phyloP scores from a whole-genome alignment of 345 rosid genomes.

The Clausena lansium region DNA sequence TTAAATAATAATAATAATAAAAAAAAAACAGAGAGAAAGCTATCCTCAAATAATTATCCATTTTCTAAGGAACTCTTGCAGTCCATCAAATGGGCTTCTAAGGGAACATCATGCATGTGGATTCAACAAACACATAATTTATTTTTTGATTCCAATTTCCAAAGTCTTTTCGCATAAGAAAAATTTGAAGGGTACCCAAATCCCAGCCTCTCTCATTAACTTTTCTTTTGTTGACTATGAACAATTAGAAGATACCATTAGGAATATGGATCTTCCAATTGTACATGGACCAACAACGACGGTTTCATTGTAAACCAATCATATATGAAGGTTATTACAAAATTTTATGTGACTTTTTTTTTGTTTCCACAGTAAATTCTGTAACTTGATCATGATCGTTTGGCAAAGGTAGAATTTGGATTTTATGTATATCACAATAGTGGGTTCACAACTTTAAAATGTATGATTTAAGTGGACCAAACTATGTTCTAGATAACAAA shows the following conservation, averaged over 20 bases:
- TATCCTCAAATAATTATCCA: not conserved
- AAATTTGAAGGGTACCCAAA: not conserved
- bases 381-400: not conserved
- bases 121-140: constrained; percentile 22
- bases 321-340: not conserved
- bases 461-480: not conserved
- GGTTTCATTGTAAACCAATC: constrained; percentile 3
- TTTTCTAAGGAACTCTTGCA: constrained; percentile 6
- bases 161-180: not conserved
- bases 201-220: not conserved
- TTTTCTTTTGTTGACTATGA: constrained; percentile 1
- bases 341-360: not conserved
- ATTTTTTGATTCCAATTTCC: not conserved
- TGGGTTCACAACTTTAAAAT: not conserved
- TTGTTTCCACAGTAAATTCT: too few species aligned
- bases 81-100: constrained; percentile 1
- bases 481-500: not conserved
- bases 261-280: not conserved
- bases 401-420: constrained; percentile 1
- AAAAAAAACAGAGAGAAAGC: not conserved
- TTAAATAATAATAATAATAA: too few species aligned
- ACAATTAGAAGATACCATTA: not conserved
- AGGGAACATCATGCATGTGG: constrained; percentile 2
- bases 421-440: not conserved
- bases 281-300: not conserved